phyloP scores from a whole-genome alignment of 352 stramenopile species.

The Aphanomyces invadans region DNA sequence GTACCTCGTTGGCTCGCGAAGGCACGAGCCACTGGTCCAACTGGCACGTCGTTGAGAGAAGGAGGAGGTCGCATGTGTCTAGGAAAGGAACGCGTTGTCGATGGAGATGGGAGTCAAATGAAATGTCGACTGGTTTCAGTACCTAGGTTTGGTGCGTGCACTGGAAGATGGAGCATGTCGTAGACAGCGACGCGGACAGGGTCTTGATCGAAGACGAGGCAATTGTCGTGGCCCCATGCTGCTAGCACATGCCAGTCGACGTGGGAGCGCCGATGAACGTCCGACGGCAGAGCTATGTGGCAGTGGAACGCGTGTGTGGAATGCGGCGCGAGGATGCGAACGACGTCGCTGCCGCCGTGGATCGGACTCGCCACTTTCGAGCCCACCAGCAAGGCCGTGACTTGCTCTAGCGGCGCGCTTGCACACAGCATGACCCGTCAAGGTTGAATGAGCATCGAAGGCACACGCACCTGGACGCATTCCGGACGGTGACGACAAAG shows the following conservation, averaged over 20 bases:
- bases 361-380: neutral
- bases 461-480: neutral
- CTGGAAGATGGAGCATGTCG: neutral
- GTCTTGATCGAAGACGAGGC: neutral
- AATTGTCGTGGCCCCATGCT: neutral
- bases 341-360: neutral
- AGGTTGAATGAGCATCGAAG: too few species aligned
- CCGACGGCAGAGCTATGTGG: neutral
- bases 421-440: neutral
- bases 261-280: neutral
- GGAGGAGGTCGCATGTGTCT: neutral
- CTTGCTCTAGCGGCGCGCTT: neutral
- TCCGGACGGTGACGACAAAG: neutral
- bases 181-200: neutral
- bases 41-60: neutral
- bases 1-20: neutral
- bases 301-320: neutral
- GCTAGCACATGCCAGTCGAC: neutral
- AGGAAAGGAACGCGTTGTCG: too few species aligned
- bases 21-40: conserved; percentile 5
- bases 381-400: neutral
- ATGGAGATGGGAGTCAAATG: too few species aligned
- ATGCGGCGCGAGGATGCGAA: neutral
- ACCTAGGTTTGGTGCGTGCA: neutral
- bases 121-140: too few species aligned